Conservation (phyloP, 2,329 filamentous ascomycete genomes). For the Lithohypha guttulata region DNA sequence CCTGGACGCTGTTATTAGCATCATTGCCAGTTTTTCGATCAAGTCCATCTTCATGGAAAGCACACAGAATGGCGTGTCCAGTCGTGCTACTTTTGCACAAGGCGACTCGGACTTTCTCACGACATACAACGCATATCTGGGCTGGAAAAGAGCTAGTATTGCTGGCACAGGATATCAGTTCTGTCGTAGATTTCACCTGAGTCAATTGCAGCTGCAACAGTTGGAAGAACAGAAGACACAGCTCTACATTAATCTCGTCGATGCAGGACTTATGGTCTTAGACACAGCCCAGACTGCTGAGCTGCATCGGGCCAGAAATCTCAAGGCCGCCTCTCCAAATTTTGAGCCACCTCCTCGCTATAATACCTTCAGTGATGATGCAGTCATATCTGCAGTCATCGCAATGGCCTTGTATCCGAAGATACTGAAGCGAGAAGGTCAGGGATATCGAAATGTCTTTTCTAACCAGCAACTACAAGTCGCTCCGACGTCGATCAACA, state of each 20-base stretch:
- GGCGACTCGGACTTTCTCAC: conserved; percentile 88
- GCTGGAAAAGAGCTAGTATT: conserved; percentile 76
- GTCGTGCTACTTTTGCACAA: conserved; percentile 66
- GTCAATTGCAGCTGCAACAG: conserved; percentile 73
- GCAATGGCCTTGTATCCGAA: conserved; percentile 96
- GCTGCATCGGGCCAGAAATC: conserved; percentile 45
- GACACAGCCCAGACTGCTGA: conserved; percentile 60
- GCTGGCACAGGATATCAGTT: conserved; percentile 67
- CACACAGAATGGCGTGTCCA: conserved; percentile 58
- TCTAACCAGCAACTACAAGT: conserved; percentile 87
- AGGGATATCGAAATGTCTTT: conserved; percentile 79
- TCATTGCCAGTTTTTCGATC: conserved; percentile 84
- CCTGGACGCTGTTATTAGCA: conserved; percentile 80
- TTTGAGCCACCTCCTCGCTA: conserved; percentile 44
- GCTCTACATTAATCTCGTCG: conserved; percentile 70
- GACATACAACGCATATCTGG: conserved; percentile 81
- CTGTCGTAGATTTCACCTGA: conserved; percentile 90
- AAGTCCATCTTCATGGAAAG: conserved; percentile 65
- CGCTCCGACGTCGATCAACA: conserved; percentile 78
- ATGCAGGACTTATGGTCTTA: conserved; percentile 71
- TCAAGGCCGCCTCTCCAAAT: conserved; percentile 23
- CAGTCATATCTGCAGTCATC: conserved; percentile 68
- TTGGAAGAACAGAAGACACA: conserved; percentile 96
- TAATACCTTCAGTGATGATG: conserved; percentile 49
- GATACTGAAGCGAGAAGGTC: conserved; percentile 70